phyloP scores from a whole-genome alignment of 73 alveolate genomes.

The Paramecium octaurelia region DNA sequence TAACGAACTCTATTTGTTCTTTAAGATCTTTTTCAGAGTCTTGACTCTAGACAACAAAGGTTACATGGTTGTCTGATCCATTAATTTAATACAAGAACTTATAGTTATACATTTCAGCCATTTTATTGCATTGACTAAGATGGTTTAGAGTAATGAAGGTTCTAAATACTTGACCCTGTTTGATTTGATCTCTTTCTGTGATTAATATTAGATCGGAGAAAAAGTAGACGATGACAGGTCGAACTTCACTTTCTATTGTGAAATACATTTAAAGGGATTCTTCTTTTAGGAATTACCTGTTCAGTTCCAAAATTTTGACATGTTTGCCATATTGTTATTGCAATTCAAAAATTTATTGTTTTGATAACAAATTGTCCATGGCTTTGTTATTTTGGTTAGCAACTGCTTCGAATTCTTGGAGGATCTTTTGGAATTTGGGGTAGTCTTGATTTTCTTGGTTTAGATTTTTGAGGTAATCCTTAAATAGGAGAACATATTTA shows the following conservation, averaged over 20 bases:
- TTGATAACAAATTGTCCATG: neutral
- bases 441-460: neutral
- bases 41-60: neutral
- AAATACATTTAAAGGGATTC: neutral
- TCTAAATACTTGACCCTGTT: neutral
- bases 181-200: slow-evolving; percentile 8
- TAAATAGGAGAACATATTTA: neutral
- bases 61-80: neutral
- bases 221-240: slow-evolving; percentile 8
- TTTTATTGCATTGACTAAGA: neutral
- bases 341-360: slow-evolving; percentile 15
- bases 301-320: neutral
- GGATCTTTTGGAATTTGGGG: neutral
- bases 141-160: neutral
- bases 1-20: neutral
- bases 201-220: neutral
- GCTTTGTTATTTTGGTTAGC: neutral
- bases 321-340: neutral
- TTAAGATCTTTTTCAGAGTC: neutral
- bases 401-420: neutral
- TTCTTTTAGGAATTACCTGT: neutral
- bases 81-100: neutral
- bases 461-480: neutral
- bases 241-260: neutral
- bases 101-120: neutral